Evolutionary conservation across 2,329 filamentous ascomycete genomes (phyloP).

Genomic region (Emydomyces testavorans): DNA sequence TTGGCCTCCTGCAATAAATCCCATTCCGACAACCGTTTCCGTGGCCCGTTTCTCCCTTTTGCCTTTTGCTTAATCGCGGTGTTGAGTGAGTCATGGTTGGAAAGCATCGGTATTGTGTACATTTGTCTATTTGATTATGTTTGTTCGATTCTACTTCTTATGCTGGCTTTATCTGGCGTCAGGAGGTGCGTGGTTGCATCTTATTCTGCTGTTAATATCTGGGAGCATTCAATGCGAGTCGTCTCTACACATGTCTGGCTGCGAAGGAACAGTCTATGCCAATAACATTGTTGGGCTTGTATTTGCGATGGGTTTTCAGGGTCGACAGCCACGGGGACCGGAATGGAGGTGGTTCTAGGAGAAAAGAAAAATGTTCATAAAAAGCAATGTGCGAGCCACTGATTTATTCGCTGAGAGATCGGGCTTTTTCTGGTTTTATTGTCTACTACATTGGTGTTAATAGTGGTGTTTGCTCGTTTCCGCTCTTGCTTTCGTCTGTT

Average conservation of each 20-base stretch:
- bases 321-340: neutral
- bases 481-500: neutral
- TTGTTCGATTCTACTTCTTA: constrained; percentile 10
- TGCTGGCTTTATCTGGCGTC: constrained; percentile 7
- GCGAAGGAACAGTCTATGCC: neutral
- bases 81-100: constrained; percentile 14
- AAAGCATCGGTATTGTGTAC: constrained; percentile 11
- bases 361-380: neutral
- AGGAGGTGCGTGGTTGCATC: constrained; percentile 1
- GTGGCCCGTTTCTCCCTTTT: constrained; percentile 17
- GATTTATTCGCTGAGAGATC: too few species aligned
- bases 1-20: neutral
- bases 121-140: constrained; percentile 11
- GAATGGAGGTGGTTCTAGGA: neutral
- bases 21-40: neutral
- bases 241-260: neutral
- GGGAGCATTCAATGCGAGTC: neutral
- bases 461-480: neutral
- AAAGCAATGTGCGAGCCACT: neutral
- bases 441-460: too few species aligned
- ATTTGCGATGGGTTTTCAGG: neutral
- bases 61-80: constrained; percentile 14
- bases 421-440: too few species aligned
- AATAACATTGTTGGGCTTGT: neutral
- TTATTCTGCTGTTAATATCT: constrained; percentile 8